Percentiles rank a stretch among this genome's conserved stretches.
These are phyloP conservation scores for Pichia gijzeniarum DNA, from an alignment of 805 yeast genomes.

Conservation along the genomic window DNA sequence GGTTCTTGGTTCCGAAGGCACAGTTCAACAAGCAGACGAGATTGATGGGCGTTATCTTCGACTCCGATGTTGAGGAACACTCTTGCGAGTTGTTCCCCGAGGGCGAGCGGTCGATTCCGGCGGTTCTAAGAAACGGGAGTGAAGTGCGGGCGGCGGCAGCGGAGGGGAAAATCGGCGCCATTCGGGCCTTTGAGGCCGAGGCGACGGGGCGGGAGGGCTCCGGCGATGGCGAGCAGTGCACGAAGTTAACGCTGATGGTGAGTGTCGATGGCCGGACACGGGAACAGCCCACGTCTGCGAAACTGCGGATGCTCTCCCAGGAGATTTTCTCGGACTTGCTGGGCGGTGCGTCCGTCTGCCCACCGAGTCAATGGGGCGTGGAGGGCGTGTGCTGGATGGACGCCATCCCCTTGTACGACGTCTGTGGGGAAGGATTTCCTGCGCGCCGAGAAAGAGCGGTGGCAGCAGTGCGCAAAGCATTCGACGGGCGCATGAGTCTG, in stretches of 20 bases:
- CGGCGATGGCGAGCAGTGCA: slow-evolving; percentile 33
- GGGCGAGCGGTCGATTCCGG: slow-evolving; percentile 12
- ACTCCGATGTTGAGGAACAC: slow-evolving; percentile 72
- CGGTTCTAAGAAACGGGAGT: slow-evolving; percentile 6
- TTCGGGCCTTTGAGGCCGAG: slow-evolving; percentile 10
- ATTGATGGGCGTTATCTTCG: slow-evolving; percentile 83
- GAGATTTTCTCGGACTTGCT: slow-evolving; percentile 20
- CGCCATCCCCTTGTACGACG: slow-evolving; percentile 7
- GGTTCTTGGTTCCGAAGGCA: slow-evolving; percentile 71
- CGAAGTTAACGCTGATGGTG: slow-evolving; percentile 81
- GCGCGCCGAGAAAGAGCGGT: not conserved
- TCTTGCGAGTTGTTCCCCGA: slow-evolving; percentile 24
- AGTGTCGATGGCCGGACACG: slow-evolving; percentile 36
- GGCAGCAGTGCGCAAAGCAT: slow-evolving; percentile 12
- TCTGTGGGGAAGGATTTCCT: not conserved
- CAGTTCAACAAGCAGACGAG: slow-evolving; percentile 36
- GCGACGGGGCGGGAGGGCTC: slow-evolving; percentile 15
- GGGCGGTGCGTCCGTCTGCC: not conserved
- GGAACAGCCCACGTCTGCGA: slow-evolving; percentile 20
- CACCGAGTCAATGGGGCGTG: not conserved
- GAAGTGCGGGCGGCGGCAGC: not conserved
- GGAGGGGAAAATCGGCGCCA: too few species aligned
- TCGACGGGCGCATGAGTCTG: slow-evolving; percentile 39
- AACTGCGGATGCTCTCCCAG: slow-evolving; percentile 18
- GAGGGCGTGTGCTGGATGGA: not conserved